Base-by-base conservation (phyloP, 768 basidiomycete genomes). In the Macrocybe gigantea region DNA sequence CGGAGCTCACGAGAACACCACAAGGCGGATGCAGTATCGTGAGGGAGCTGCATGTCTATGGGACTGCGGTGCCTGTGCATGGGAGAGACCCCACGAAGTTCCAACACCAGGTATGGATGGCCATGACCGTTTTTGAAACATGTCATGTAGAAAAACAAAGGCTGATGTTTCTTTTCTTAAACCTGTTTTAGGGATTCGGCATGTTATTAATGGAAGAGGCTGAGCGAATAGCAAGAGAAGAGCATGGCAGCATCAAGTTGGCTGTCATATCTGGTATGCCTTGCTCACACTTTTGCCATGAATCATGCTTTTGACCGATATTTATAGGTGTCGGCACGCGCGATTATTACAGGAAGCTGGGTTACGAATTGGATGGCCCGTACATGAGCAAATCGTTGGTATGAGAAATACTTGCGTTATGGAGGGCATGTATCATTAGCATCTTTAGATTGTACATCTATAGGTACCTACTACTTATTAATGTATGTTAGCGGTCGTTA, bases 161-260 rank as follows among this genome's bases (percentile, higher is more conserved):
- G 34, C 35, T 48, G 40, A 50, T 36, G 30, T 32, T 35, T 33
- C 22, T 22, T 22, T 22, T 22, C 22, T 22, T 22, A 22, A 22
- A 22, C 22, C 22, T 4, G 2, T 22, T 22, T 39, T 61, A 94
- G 80, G 96, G 96, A 6, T 97, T 98, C 64, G 96, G 96, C 9
- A 96, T 93, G 31, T 64, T 98, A 52, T 69, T 99, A 52, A 99
- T 99, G 96, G 96, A 99, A 62, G 96, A 99, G 69, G 96, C 96
- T 7, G 96, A 98, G 65, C 79, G 95, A 58, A 98, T 99, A 72
- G 93, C 96, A 22, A 73, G 86, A 55, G 95, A 97, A 59, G 96
- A 99, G 62, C 96, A 99, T 58, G 95, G 90, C 13, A 97, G 93
- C 64, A 73, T 87, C 52, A 94, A 98, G 67, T 68, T 99, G 33